Conservation (phyloP, 2,329 filamentous ascomycete genomes). For the Malbranchea zuffiana region DNA sequence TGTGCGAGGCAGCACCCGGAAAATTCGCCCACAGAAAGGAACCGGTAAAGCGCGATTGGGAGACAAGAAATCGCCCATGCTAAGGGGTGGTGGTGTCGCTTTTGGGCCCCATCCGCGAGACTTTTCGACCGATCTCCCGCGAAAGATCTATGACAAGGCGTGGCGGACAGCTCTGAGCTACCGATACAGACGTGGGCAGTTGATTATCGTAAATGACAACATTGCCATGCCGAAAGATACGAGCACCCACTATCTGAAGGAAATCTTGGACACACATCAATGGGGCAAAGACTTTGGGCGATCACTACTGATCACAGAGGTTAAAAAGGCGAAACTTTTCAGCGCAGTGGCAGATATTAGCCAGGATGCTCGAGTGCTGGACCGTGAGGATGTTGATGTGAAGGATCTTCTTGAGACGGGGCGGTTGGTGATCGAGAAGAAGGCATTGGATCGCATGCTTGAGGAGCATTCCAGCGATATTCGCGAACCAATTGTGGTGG, state of each 20-base stretch:
- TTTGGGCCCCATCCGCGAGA: slow-evolving; percentile 88
- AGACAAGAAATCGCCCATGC: slow-evolving; percentile 67
- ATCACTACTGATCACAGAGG: slow-evolving; percentile 62
- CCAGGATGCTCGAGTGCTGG: slow-evolving; percentile 57
- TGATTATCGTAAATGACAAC: slow-evolving; percentile 74
- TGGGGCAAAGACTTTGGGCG: slow-evolving; percentile 59
- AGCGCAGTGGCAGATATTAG: slow-evolving; percentile 53
- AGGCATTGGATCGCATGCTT: slow-evolving; percentile 66
- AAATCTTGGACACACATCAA: slow-evolving; percentile 59
- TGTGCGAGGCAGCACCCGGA: slow-evolving; percentile 70
- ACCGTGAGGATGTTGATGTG: slow-evolving; percentile 75
- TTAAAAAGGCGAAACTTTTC: slow-evolving; percentile 52
- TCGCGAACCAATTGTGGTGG: no score
- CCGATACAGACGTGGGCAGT: slow-evolving; percentile 74
- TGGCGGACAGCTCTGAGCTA: slow-evolving; percentile 92
- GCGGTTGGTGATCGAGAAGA: slow-evolving; percentile 74
- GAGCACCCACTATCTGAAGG: slow-evolving; percentile 48
- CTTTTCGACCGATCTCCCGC: slow-evolving; percentile 71
- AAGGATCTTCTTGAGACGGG: slow-evolving; percentile 84
- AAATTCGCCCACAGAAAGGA: slow-evolving; percentile 81
- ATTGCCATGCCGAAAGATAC: slow-evolving; percentile 49
- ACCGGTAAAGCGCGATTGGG: slow-evolving; percentile 69
- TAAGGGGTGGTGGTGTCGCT: slow-evolving; percentile 73
- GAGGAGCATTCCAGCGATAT: slow-evolving; percentile 48
- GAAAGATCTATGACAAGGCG: slow-evolving; percentile 88